Percentiles rank a stretch among this genome's conserved stretches.
Evolutionary conservation across 306 rosid species (phyloP).

Genomic region (Cucumis hystrix): DNA sequence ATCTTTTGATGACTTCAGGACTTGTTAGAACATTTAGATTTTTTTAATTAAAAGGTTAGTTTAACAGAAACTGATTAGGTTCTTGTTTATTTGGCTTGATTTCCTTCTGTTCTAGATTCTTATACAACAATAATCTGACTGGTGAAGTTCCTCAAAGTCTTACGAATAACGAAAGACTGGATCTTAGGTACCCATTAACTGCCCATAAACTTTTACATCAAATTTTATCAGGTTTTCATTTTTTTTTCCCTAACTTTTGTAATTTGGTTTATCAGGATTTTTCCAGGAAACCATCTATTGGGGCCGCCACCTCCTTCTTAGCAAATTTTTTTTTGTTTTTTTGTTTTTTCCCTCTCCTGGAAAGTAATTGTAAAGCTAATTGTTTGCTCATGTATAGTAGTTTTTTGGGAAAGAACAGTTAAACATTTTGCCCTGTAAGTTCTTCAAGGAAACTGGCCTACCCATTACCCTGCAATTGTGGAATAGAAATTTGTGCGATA

Average conservation of each 20-base stretch:
- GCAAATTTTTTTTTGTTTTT: background rate
- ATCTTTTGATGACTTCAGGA: background rate
- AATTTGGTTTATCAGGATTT: slow-evolving; percentile 29
- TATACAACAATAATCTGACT: slow-evolving; percentile 76
- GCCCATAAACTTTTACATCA: background rate
- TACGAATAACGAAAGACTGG: slow-evolving; percentile 37
- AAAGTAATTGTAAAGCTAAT: slow-evolving; percentile 1
- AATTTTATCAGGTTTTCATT: background rate
- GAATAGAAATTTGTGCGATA: slow-evolving; percentile 13
- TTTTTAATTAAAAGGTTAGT: background rate
- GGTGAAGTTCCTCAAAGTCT: slow-evolving; percentile 74
- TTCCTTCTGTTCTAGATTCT: slow-evolving; percentile 42
- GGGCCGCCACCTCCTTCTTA: slow-evolving; percentile 49
- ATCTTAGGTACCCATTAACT: slow-evolving; percentile 33
- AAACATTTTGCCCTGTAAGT: background rate
- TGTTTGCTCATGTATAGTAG: slow-evolving; percentile 3
- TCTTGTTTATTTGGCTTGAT: slow-evolving; percentile 14
- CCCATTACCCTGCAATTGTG: slow-evolving; percentile 3
- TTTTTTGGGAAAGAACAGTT: background rate
- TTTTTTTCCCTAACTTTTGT: slow-evolving; percentile 17
- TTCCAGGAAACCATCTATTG: slow-evolving; percentile 46
- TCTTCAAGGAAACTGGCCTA: slow-evolving; percentile 10
- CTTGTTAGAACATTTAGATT: background rate
- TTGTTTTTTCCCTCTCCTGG: background rate
- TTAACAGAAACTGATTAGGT: background rate